Conservation (phyloP, 1,284 basidiomycete genomes). For the Calocybe gambosa region DNA sequence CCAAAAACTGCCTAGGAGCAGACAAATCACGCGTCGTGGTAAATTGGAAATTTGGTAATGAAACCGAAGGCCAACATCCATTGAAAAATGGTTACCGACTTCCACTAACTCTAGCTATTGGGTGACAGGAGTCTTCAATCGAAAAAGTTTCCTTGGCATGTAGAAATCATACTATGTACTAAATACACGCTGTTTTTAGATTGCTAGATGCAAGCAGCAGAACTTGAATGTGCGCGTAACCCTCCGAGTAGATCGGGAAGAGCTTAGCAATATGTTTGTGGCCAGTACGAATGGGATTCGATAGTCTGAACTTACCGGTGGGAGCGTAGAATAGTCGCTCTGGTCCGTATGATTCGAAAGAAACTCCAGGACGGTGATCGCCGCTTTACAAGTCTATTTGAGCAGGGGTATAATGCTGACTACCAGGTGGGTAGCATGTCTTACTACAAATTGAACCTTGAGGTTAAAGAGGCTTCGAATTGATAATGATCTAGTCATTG, state of each 20-base stretch:
- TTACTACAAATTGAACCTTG: constrained; percentile 12
- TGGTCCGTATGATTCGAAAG: neutral
- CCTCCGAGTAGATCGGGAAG: constrained; percentile 9
- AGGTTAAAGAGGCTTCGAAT: constrained; percentile 11
- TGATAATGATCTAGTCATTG: neutral
- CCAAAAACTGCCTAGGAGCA: too few relatives aligned
- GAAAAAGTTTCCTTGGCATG: constrained; percentile 4
- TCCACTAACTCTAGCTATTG: neutral
- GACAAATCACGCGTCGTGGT: too few relatives aligned
- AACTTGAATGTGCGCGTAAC: neutral
- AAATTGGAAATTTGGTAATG: too few relatives aligned
- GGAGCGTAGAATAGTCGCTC: too few relatives aligned
- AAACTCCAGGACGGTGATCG: constrained; percentile 8
- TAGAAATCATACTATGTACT: neutral
- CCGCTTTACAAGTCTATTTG: constrained; percentile 8
- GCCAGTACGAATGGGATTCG: neutral
- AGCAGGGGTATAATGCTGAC: constrained; percentile 7
- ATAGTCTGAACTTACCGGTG: neutral
- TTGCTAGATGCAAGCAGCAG: neutral
- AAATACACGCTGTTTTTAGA: neutral
- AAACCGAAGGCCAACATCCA: too few relatives aligned
- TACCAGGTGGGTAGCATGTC: constrained; percentile 4
- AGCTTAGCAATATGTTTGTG: neutral
- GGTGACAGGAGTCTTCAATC: constrained; percentile 1
- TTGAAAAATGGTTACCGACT: too few relatives aligned